phyloP scores from a whole-genome alignment of 345 rosid genomes.

The Mallotus nudiflorus region DNA sequence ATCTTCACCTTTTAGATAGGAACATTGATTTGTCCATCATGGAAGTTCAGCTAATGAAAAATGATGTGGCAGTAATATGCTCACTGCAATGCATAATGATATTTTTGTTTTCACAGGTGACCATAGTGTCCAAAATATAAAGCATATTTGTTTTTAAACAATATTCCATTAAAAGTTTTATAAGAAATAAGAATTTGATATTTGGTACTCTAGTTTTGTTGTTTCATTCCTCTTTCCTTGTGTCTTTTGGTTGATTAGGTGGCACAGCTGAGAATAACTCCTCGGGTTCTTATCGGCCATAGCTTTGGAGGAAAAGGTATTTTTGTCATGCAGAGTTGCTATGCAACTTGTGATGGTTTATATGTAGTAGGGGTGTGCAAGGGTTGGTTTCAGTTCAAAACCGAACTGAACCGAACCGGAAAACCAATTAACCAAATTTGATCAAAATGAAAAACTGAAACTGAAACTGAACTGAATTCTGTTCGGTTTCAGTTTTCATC shows the following conservation, averaged over 20 bases:
- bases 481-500: no score
- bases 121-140: not conserved
- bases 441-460: no score
- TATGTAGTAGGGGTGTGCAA: no score
- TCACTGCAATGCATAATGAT: not conserved
- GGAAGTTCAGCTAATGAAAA: not conserved
- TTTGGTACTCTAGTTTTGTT: not conserved
- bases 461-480: no score
- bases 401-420: no score
- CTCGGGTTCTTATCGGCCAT: conserved; percentile 88
- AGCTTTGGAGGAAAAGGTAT: conserved; percentile 99
- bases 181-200: not conserved
- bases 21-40: not conserved
- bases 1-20: no score
- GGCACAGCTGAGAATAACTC: conserved; percentile 74
- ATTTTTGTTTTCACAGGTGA: not conserved
- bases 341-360: conserved; percentile 3
- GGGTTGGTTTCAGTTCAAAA: no score
- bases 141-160: not conserved
- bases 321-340: conserved; percentile 1
- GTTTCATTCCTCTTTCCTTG: not conserved
- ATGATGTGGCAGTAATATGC: not conserved
- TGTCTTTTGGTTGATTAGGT: conserved; percentile 44
- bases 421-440: no score
- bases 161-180: not conserved